Conservation (phyloP, 441 rosid genomes). For the Flueggea neowawraea region DNA sequence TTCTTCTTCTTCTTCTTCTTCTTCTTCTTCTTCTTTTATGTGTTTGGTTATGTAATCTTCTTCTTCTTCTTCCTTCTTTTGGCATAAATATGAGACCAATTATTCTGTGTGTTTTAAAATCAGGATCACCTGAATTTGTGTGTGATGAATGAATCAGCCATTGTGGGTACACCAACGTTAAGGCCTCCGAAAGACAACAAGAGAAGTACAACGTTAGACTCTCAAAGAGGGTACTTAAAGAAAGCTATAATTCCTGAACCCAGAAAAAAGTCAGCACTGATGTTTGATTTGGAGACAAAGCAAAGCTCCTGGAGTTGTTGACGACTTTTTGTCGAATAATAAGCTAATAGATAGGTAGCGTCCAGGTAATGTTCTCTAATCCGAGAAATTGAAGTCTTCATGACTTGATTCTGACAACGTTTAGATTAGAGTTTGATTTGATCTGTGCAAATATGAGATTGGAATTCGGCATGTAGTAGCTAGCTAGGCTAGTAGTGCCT, state of each 20-base stretch:
- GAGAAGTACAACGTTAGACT: neutral
- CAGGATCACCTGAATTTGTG: constrained; percentile 13
- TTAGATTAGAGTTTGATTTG: too few species aligned
- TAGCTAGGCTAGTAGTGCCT: too few species aligned
- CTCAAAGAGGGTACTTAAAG: neutral
- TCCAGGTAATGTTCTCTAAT: too few species aligned
- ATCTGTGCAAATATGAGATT: too few species aligned
- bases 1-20: too few species aligned
- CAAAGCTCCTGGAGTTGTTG: neutral
- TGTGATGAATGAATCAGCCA: constrained; percentile 8
- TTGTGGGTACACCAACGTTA: too few species aligned
- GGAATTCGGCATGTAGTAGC: too few species aligned
- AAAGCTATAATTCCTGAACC: constrained; percentile 1
- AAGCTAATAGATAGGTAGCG: too few species aligned
- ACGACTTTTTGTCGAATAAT: too few species aligned
- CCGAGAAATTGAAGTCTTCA: neutral
- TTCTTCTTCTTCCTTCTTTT: neutral
- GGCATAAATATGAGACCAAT: neutral
- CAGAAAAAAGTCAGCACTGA: neutral
- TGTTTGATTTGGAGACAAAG: neutral
- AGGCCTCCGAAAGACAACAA: constrained; percentile 4
- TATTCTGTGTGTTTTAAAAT: neutral
- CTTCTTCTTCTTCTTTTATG: too few species aligned
- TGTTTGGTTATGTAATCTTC: neutral
- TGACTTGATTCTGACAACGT: too few species aligned